phyloP scores from a whole-genome alignment of 768 basidiomycete species.

The Boletus vermiculosoides region DNA sequence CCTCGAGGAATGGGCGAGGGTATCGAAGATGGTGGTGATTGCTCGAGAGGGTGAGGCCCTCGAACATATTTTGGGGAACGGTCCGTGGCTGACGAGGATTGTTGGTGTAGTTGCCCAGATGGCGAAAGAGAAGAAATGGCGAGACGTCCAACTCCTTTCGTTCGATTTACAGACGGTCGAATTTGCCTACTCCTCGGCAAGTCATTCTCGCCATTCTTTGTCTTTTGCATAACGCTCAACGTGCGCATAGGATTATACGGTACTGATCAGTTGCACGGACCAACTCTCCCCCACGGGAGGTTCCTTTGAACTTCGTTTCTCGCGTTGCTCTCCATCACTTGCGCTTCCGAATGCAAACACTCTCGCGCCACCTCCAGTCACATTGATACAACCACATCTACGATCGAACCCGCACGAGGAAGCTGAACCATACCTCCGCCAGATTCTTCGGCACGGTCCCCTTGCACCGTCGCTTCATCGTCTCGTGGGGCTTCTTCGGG shows the following conservation, averaged over 20 bases:
- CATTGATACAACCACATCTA: constrained; percentile 29
- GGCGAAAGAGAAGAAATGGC: constrained; percentile 69
- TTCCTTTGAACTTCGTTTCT: constrained; percentile 72
- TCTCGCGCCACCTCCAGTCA: constrained; percentile 27
- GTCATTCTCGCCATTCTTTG: constrained; percentile 5
- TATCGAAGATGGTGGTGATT: constrained; percentile 92
- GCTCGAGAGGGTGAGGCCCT: constrained; percentile 73
- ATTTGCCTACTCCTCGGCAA: constrained; percentile 71
- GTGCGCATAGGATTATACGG: constrained; percentile 60
- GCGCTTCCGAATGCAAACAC: constrained; percentile 13
- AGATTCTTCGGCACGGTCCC: constrained; percentile 65
- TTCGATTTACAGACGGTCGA: constrained; percentile 94
- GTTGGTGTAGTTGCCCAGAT: constrained; percentile 69
- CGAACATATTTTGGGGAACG: not conserved
- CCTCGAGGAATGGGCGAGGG: constrained; percentile 87
- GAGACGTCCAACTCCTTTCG: constrained; percentile 76
- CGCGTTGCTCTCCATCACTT: constrained; percentile 39
- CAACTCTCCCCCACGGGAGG: constrained; percentile 67
- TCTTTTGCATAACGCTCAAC: not conserved
- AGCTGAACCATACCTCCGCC: constrained; percentile 72
- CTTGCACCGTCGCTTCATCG: constrained; percentile 64
- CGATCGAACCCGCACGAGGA: constrained; percentile 72
- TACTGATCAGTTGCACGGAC: constrained; percentile 76
- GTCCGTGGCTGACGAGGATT: not conserved
- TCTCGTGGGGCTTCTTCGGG: constrained; percentile 66